These are phyloP conservation scores for Hirsutella minnesotensis DNA, from an alignment of 2,329 filamentous ascomycete genomes.

Conservation along the genomic window DNA sequence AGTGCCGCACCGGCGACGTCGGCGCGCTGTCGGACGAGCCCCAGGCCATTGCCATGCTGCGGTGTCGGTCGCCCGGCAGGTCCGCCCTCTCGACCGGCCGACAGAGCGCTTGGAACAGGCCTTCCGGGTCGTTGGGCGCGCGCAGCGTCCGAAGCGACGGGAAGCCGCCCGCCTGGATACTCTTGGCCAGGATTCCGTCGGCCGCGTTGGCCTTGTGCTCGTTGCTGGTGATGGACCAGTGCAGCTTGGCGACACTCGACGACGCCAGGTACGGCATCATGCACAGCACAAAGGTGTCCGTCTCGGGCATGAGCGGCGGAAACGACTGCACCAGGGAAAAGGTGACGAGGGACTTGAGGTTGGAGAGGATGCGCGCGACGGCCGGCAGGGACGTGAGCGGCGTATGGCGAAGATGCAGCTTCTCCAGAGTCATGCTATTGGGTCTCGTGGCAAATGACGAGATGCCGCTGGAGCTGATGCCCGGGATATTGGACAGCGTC, in stretches of 20 bases:
- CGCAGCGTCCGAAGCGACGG: conserved; percentile 48
- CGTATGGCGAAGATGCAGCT: conserved; percentile 43
- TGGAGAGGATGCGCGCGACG: conserved; percentile 47
- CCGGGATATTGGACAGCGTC: conserved; percentile 41
- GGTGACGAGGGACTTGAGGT: conserved; percentile 33
- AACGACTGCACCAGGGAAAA: conserved; percentile 44
- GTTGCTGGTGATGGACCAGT: conserved; percentile 52
- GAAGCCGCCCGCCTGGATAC: conserved; percentile 50
- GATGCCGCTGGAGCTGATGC: conserved; percentile 43
- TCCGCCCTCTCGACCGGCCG: conserved; percentile 45
- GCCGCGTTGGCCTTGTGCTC: conserved; percentile 33
- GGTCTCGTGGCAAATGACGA: conserved; percentile 42
- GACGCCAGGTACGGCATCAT: conserved; percentile 55
- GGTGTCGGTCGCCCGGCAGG: conserved; percentile 36
- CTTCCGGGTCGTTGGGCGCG: conserved; percentile 57
- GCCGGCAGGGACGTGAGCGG: conserved; percentile 43
- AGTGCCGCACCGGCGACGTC: conserved; percentile 13
- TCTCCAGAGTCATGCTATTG: conserved; percentile 31
- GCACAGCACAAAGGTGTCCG: conserved; percentile 42
- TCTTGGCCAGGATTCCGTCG: conserved; percentile 50
- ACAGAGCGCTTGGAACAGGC: conserved; percentile 57
- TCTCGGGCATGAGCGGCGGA: conserved; percentile 41
- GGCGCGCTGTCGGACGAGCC: conserved; percentile 11
- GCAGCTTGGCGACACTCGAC: conserved; percentile 36
- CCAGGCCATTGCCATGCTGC: conserved; percentile 7